Conservation (phyloP, 1,139 yeast genomes). For the Zygosaccharomyces sapae region DNA sequence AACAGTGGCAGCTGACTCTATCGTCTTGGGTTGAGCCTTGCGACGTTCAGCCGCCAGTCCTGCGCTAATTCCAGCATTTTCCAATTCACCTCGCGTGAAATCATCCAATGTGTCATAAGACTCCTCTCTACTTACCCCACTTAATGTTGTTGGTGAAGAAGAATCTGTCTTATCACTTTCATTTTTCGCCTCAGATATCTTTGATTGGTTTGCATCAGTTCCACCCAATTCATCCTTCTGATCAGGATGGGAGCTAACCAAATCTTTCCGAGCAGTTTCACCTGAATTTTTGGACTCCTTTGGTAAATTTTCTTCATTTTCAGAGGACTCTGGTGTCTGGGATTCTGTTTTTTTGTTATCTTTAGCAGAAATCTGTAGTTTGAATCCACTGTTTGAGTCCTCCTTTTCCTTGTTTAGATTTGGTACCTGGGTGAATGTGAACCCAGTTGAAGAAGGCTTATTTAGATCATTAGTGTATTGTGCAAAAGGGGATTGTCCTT, state of each 20-base stretch:
- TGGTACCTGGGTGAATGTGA: slow-evolving; percentile 17
- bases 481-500: slow-evolving; percentile 25
- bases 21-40: not conserved
- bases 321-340: slow-evolving; percentile 1
- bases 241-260: not conserved
- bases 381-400: not conserved
- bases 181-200: not conserved
- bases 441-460: slow-evolving; percentile 19
- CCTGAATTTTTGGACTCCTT: not conserved
- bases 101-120: slow-evolving; percentile 24
- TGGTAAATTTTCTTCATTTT: not conserved
- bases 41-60: slow-evolving; percentile 3
- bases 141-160: not conserved
- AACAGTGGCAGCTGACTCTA: not conserved
- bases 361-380: not conserved
- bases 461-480: slow-evolving; percentile 23
- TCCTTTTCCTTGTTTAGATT: slow-evolving; percentile 5
- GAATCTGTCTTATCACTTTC: not conserved
- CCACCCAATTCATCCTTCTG: not conserved
- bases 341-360: not conserved
- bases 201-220: not conserved
- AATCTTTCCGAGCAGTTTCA: not conserved
- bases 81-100: slow-evolving; percentile 18
- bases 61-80: slow-evolving; percentile 10
- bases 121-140: slow-evolving; percentile 12